Conservation (phyloP, 2,329 filamentous ascomycete genomes). For the Pyricularia sp. region DNA sequence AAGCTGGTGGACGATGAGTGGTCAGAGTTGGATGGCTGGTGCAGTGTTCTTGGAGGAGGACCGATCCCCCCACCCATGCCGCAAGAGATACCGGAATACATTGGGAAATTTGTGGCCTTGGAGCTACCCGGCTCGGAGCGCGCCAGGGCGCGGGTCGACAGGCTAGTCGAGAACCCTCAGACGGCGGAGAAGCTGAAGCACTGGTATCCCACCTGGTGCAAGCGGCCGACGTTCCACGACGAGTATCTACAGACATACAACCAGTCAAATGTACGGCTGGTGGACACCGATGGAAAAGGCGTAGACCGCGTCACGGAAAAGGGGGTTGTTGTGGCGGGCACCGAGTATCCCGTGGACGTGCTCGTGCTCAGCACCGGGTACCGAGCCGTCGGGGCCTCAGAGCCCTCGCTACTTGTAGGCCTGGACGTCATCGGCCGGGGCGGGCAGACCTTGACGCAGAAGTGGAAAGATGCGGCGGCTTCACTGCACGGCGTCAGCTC, state of each 20-base stretch:
- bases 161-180: constrained; percentile 38
- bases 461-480: neutral
- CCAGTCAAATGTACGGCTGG: constrained; percentile 42
- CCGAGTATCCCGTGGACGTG: constrained; percentile 29
- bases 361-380: neutral
- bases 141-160: constrained; percentile 35
- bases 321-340: constrained; percentile 34
- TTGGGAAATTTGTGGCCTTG: constrained; percentile 24
- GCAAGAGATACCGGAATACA: constrained; percentile 21
- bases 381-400: neutral
- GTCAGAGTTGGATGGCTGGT: constrained; percentile 29
- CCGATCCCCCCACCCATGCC: constrained; percentile 18
- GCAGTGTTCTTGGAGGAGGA: constrained; percentile 22
- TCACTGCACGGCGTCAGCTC: neutral
- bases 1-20: constrained; percentile 42
- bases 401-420: neutral
- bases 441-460: neutral
- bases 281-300: constrained; percentile 50
- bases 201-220: constrained; percentile 55
- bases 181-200: constrained; percentile 45
- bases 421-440: neutral
- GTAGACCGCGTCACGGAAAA: constrained; percentile 32
- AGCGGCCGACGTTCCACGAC: constrained; percentile 54
- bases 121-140: constrained; percentile 33
- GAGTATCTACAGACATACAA: constrained; percentile 52